phyloP scores from a whole-genome alignment of 371 early-diverging fungal species.

The Funneliformis caledonium region DNA sequence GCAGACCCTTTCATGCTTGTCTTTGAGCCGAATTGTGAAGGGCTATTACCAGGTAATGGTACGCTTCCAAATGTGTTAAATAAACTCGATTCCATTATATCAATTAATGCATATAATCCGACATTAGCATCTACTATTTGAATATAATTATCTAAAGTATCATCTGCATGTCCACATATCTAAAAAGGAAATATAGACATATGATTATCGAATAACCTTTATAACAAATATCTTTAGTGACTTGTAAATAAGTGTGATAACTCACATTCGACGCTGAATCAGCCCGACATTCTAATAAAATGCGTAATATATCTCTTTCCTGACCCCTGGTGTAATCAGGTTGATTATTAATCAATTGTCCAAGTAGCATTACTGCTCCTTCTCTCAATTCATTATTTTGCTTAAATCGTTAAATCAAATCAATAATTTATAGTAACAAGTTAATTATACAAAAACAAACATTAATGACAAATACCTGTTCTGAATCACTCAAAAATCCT shows the following conservation, averaged over 20 bases:
- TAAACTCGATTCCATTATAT: conserved; percentile 35
- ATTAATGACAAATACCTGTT: conserved; percentile 12
- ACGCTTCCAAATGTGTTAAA: conserved; percentile 11
- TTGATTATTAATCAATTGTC: conserved; percentile 35
- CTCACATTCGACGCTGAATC: conserved; percentile 23
- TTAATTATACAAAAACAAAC: neutral
- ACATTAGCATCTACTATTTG: conserved; percentile 23
- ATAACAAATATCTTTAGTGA: neutral
- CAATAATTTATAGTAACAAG: neutral
- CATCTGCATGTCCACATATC: conserved; percentile 28
- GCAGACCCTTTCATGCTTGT: conserved; percentile 23
- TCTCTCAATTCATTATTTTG: conserved; percentile 33
- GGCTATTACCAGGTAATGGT: neutral
- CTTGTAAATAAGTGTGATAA: neutral
- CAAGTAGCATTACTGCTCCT: conserved; percentile 23
- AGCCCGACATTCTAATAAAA: conserved; percentile 31
- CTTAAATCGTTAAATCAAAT: conserved; percentile 1
- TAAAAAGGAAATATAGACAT: neutral
- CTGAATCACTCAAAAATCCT: conserved; percentile 29
- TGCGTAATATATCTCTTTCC: conserved; percentile 26
- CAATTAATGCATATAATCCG: conserved; percentile 37
- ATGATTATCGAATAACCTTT: neutral
- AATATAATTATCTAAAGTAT: conserved; percentile 23
- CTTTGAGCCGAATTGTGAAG: neutral
- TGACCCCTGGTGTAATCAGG: conserved; percentile 4